Evolutionary conservation across 2,329 filamentous ascomycete genomes (phyloP).

Genomic region (Phialophora chinensis): DNA sequence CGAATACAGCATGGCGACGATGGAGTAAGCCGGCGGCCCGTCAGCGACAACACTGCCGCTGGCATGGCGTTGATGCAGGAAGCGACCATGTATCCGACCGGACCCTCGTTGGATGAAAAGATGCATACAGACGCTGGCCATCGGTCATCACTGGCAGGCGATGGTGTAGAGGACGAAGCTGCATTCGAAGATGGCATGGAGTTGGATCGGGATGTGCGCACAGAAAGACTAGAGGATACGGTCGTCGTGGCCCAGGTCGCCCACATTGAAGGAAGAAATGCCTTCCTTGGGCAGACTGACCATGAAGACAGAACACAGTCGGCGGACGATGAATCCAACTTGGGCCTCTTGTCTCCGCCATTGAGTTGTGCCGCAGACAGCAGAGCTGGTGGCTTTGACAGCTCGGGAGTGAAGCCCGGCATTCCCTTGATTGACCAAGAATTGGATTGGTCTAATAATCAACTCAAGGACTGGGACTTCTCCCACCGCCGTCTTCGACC

Average conservation of each 20-base stretch:
- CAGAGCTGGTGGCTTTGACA: neutral
- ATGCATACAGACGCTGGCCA: conserved; percentile 17
- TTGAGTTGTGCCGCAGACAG: conserved; percentile 11
- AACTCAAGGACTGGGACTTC: conserved; percentile 35
- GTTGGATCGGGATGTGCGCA: neutral
- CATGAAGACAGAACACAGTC: neutral
- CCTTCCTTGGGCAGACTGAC: neutral
- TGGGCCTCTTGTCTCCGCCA: conserved; percentile 13
- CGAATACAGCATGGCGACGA: conserved; percentile 17
- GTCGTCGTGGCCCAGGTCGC: neutral
- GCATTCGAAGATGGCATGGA: conserved; percentile 12
- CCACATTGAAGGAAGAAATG: neutral
- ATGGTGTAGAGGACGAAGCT: conserved; percentile 12
- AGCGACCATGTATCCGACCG: conserved; percentile 35
- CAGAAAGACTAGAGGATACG: conserved; percentile 3
- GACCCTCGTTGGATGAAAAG: conserved; percentile 22
- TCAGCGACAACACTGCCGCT: conserved; percentile 37
- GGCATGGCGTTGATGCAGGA: conserved; percentile 40
- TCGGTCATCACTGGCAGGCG: conserved; percentile 2
- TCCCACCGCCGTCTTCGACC: conserved; percentile 57
- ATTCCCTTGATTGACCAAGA: conserved; percentile 34
- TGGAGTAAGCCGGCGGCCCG: conserved; percentile 22
- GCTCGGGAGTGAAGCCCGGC: conserved; percentile 16
- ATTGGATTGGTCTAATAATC: conserved; percentile 31
- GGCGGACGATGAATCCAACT: neutral